A percentile compares a stretch with the other conserved stretches of the same genome.
Evolutionary conservation across 768 basidiomycete genomes (phyloP).

Genomic region (Chalciporus pseudorubinellus): DNA sequence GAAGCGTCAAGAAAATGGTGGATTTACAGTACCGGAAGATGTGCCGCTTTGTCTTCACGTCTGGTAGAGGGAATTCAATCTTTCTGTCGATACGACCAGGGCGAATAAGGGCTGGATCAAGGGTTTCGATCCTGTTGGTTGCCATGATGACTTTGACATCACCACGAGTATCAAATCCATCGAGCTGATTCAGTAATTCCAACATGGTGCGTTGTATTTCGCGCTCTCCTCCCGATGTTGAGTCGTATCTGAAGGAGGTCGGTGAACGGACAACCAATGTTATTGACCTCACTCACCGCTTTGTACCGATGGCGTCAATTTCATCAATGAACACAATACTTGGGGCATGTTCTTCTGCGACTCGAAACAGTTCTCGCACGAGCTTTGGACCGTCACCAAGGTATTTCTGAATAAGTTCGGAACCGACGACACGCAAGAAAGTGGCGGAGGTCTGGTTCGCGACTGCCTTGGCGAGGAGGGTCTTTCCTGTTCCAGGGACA

Average conservation of each 20-base stretch:
- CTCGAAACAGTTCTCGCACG: constrained; percentile 94
- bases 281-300: constrained; percentile 60
- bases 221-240: constrained; percentile 96
- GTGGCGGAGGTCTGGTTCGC: constrained; percentile 98
- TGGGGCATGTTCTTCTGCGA: constrained; percentile 96
- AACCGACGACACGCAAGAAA: constrained; percentile 95
- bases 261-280: constrained; percentile 5
- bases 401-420: constrained; percentile 98
- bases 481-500: constrained; percentile 98
- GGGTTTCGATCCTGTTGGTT: constrained; percentile 94
- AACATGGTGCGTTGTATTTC: constrained; percentile 99
- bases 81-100: constrained; percentile 98
- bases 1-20: background rate
- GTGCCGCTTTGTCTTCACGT: constrained; percentile 98
- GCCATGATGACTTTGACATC: constrained; percentile 99
- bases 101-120: constrained; percentile 97
- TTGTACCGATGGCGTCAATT: constrained; percentile 97
- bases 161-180: constrained; percentile 99
- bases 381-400: constrained; percentile 98
- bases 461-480: constrained; percentile 94
- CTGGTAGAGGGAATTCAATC: constrained; percentile 97
- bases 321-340: constrained; percentile 99
- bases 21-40: constrained; percentile 75
- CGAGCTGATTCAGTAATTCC: constrained; percentile 96
- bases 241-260: constrained; percentile 72